Evolutionary conservation across 2,329 filamentous ascomycete species (phyloP), one percentile per base, ranked within the genome.

Genomic region (Diatrype stigma): DNA sequence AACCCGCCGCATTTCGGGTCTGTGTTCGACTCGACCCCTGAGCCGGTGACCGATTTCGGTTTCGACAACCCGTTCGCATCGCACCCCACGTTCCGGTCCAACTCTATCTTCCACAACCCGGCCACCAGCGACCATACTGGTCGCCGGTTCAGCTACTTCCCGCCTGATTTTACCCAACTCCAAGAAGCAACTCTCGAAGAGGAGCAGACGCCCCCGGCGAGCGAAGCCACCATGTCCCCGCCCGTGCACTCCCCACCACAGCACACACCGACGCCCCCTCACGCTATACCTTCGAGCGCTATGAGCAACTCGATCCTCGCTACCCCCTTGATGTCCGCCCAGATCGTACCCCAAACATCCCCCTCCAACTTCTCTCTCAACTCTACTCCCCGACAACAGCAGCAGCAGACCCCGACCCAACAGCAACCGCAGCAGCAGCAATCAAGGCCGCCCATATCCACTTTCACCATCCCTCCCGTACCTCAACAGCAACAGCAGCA

Each of bases 101-200:
- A 84, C 61, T 86, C 84, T 1, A 86, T 86, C 53, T 86, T 86
- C 65, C 72, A 77, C 56, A 81, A 79, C 51, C 82, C 82, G 6
- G 74, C 77, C 1, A 75, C 74, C 17, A 76, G 73, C 5, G 79
- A 82, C 53, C 70, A 70, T 8, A 74, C 71, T 38, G 81, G 82
- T 7, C 76, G 82, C 21, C 73, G 82, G 7, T 82, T 84, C 55
- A 85, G 82, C 16, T 83, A 85, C 58, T 85, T 85, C 56, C 81
- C 84, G 10, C 83, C 83, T 1, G 82, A 85, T 23, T 71, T 67
- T 49, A 68, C 63, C 10, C 68, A 71, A n/a, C 49, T 58, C 2
- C 61, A 59, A 17, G 67, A 70, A 19, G 69, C 71, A 3, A 54
- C 67, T 2, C 57, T 62, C 1, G 47, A 50, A 21, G 55, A 65